Conservation (phyloP, 2,329 filamentous ascomycete genomes). For the Aspergillus bombycis region DNA sequence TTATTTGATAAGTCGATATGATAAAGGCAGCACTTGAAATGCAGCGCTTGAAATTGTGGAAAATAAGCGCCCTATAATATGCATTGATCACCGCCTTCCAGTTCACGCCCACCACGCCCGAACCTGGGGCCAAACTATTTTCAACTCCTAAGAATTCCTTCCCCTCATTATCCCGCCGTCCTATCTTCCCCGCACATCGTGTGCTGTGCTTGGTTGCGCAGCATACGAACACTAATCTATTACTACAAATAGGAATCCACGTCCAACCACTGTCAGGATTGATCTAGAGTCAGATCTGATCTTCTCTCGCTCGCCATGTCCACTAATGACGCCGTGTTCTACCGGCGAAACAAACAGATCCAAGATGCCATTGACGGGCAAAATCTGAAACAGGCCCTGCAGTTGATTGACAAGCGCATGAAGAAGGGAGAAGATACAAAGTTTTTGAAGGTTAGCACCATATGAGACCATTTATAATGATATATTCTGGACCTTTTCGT, state of each 20-base stretch:
- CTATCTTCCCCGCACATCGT: conserved; percentile 22
- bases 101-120: conserved; percentile 10
- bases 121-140: conserved; percentile 13
- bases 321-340: conserved; percentile 43
- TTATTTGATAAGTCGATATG: neutral
- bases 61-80: neutral
- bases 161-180: conserved; percentile 16
- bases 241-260: neutral
- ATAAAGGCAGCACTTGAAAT: neutral
- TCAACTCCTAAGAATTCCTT: conserved; percentile 3
- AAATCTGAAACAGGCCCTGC: conserved; percentile 54
- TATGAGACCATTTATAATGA: neutral
- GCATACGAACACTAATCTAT: conserved; percentile 19
- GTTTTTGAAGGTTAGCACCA: conserved; percentile 41
- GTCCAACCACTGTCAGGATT: neutral
- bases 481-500: neutral
- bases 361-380: conserved; percentile 53
- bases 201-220: conserved; percentile 30
- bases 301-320: conserved; percentile 22
- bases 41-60: neutral
- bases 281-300: neutral
- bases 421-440: conserved; percentile 57
- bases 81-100: conserved; percentile 26
- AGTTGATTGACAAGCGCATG: conserved; percentile 55
- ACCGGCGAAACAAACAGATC: conserved; percentile 53